phyloP scores from a whole-genome alignment of 192 early-diverging fungal species.

The Coemansia sp. region DNA sequence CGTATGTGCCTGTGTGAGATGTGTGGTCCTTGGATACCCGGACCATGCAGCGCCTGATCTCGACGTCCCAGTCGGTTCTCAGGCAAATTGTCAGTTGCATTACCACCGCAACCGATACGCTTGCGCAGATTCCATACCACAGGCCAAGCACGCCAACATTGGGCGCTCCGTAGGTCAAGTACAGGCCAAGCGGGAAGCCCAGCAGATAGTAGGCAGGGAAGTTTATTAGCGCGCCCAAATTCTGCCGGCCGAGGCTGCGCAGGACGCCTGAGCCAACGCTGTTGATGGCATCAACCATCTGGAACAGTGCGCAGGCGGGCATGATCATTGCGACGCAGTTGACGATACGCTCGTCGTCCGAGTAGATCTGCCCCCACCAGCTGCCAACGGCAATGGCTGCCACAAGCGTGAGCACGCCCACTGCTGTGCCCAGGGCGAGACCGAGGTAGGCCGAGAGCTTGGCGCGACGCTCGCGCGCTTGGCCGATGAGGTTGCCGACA shows the following conservation, averaged over 20 bases:
- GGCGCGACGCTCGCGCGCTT: conserved; percentile 40
- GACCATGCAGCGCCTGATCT: conserved; percentile 39
- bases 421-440: conserved; percentile 13
- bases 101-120: conserved; percentile 34
- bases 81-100: conserved; percentile 39
- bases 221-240: conserved; percentile 57
- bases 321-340: conserved; percentile 68
- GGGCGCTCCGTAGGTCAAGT: conserved; percentile 51
- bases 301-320: conserved; percentile 78
- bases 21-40: conserved; percentile 35
- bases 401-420: conserved; percentile 24
- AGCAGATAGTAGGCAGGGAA: conserved; percentile 57
- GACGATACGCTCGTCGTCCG: conserved; percentile 67
- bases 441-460: conserved; percentile 38
- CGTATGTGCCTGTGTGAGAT: neutral
- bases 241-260: conserved; percentile 57
- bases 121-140: conserved; percentile 48
- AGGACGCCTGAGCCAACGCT: conserved; percentile 61
- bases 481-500: conserved; percentile 57
- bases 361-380: conserved; percentile 62
- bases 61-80: conserved; percentile 33
- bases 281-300: conserved; percentile 62
- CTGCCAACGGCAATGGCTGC: conserved; percentile 24
- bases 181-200: conserved; percentile 60
- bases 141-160: conserved; percentile 45